A percentile compares a stretch with the other conserved stretches of the same genome.
Evolutionary conservation across 805 yeast genomes (phyloP).

Genomic region (Kazachstania kunashirensis): DNA sequence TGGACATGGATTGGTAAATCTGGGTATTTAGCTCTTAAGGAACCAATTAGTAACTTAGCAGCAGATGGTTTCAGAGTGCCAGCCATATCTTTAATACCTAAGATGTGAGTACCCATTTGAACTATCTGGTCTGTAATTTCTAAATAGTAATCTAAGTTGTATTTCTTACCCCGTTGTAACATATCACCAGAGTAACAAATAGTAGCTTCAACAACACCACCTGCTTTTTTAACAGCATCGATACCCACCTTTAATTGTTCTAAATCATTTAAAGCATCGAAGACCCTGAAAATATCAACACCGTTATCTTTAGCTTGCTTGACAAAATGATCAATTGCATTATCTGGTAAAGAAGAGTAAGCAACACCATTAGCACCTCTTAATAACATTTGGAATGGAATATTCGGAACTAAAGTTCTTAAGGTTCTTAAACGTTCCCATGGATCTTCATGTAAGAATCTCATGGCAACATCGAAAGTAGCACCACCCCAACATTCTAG

Average conservation of each 20-base stretch:
- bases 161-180: constrained; percentile 92
- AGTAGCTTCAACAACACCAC: constrained; percentile 98
- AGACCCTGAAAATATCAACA: constrained; percentile 95
- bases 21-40: constrained; percentile 80
- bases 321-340: constrained; percentile 96
- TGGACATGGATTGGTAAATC: constrained; percentile 95
- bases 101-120: constrained; percentile 87
- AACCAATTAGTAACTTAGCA: constrained; percentile 68
- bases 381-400: constrained; percentile 97
- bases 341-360: constrained; percentile 94
- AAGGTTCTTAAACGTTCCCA: constrained; percentile 91
- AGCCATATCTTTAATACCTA: constrained; percentile 99
- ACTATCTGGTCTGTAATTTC: constrained; percentile 75
- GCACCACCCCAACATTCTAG: constrained; percentile 99
- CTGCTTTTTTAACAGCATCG: constrained; percentile 94
- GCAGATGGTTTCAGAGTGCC: constrained; percentile 97
- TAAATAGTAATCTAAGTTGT: constrained; percentile 84
- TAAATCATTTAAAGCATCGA: constrained; percentile 92
- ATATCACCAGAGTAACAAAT: constrained; percentile 98
- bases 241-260: constrained; percentile 97
- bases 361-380: constrained; percentile 99
- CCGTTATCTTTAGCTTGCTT: constrained; percentile 91
- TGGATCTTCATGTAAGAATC: constrained; percentile 97
- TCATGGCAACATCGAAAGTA: constrained; percentile 96
- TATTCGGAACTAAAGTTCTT: constrained; percentile 88